Percentiles rank a stretch among this genome's conserved stretches.
phyloP scores from a whole-genome alignment of 75 land plant species.

The Cryptomeria japonica region DNA sequence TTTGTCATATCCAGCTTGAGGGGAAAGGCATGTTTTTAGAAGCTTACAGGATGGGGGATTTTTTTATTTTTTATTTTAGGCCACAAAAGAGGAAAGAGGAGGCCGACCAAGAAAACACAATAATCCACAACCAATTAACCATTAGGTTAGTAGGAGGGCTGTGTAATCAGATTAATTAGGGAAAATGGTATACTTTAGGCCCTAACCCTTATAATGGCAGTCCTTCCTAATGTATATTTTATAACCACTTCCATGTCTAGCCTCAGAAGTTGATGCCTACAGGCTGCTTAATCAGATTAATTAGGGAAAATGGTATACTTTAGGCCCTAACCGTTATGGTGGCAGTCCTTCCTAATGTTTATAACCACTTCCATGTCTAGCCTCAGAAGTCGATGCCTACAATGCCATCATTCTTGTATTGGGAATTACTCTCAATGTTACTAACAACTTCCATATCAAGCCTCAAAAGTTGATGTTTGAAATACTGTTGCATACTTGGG shows the following conservation, averaged over 20 bases:
- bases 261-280: neutral
- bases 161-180: neutral
- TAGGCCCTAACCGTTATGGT: neutral
- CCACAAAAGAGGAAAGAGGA: too few species aligned
- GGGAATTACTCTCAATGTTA: neutral
- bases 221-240: neutral
- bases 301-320: neutral
- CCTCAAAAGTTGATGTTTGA: neutral
- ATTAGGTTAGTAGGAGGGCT: too few species aligned
- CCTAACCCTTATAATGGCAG: neutral
- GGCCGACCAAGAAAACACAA: too few species aligned
- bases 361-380: neutral
- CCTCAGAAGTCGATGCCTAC: neutral
- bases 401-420: neutral
- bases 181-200: neutral
- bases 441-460: neutral
- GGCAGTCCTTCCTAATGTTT: neutral
- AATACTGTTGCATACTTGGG: neutral
- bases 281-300: neutral
- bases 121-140: too few species aligned
- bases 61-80: too few species aligned
- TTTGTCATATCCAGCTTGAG: too few species aligned
- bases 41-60: too few species aligned
- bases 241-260: neutral
- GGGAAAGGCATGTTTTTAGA: too few species aligned